Evolutionary conservation across 371 early-diverging fungal species (phyloP).

Genomic region (Mortierella sp.): DNA sequence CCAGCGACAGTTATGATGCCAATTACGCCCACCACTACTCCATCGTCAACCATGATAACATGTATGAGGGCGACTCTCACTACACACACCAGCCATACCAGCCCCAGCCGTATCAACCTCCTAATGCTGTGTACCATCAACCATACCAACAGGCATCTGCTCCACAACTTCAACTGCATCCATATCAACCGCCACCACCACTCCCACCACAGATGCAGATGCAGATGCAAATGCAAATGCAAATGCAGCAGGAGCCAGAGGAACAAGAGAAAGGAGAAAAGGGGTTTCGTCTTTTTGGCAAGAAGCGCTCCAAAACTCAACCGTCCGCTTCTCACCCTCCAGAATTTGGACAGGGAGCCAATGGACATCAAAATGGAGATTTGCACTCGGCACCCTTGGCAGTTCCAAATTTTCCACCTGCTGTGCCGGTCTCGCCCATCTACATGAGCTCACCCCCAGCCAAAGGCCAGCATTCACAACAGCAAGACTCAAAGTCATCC

Average conservation of each 20-base stretch:
- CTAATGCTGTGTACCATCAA: conserved; percentile 2
- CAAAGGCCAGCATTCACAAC: not conserved
- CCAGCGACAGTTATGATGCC: conserved; percentile 15
- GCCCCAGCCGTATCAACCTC: conserved; percentile 10
- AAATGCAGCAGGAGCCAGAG: not conserved
- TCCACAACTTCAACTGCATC: conserved; percentile 6
- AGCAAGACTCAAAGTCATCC: conserved; percentile 29
- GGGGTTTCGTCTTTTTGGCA: conserved; percentile 38
- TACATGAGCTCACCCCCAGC: conserved; percentile 2
- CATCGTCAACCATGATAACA: not conserved
- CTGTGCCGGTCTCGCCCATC: conserved; percentile 26
- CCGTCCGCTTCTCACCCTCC: conserved; percentile 34
- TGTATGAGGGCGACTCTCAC: conserved; percentile 18
- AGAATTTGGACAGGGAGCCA: conserved; percentile 9
- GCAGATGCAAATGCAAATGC: conserved; percentile 11
- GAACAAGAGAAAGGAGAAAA: conserved; percentile 11
- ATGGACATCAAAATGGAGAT: conserved; percentile 1
- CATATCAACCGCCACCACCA: conserved; percentile 1
- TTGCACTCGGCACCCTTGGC: conserved; percentile 6
- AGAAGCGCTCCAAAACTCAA: conserved; percentile 52
- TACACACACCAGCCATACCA: conserved; percentile 26
- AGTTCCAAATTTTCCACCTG: conserved; percentile 12
- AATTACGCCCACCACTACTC: conserved; percentile 17
- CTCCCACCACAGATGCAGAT: conserved; percentile 3
- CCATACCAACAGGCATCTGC: conserved; percentile 5